These are phyloP conservation scores for Exophiala bonariae DNA, from an alignment of 2,329 filamentous ascomycete species.

Conservation along the genomic window DNA sequence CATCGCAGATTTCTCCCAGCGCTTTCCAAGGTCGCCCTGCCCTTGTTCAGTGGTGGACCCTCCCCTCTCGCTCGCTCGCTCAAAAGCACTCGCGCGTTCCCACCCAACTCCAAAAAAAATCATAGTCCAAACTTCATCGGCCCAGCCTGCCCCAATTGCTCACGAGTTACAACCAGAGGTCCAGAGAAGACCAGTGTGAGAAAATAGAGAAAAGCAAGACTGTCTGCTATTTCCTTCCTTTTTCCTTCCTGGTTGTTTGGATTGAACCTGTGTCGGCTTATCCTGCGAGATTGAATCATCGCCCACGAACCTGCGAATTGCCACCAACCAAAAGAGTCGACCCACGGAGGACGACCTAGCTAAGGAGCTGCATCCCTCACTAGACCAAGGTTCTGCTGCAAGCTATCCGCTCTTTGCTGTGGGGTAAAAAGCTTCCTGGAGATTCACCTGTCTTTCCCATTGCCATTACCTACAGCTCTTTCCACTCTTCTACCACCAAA, in stretches of 20 bases:
- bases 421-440: conserved; percentile 14
- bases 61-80: neutral
- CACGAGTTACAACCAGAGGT: neutral
- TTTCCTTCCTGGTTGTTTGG: conserved; percentile 2
- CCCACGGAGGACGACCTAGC: too few species aligned
- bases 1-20: too few species aligned
- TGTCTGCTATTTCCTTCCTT: too few species aligned
- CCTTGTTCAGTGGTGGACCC: conserved; percentile 6
- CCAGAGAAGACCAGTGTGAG: too few species aligned
- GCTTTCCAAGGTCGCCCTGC: too few species aligned
- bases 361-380: neutral
- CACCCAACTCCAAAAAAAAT: conserved; percentile 7
- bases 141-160: conserved; percentile 24
- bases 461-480: neutral
- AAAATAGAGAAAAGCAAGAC: neutral
- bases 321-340: too few species aligned
- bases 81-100: conserved; percentile 7
- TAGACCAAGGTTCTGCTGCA: conserved; percentile 2
- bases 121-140: conserved; percentile 13
- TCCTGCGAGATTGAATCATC: conserved; percentile 1
- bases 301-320: too few species aligned
- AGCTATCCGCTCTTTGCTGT: conserved; percentile 16
- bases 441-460: neutral
- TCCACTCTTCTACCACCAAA: conserved; percentile 3
- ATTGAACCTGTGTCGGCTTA: conserved; percentile 5